phyloP scores from a whole-genome alignment of 768 basidiomycete species.

The Suillus bovinus region DNA sequence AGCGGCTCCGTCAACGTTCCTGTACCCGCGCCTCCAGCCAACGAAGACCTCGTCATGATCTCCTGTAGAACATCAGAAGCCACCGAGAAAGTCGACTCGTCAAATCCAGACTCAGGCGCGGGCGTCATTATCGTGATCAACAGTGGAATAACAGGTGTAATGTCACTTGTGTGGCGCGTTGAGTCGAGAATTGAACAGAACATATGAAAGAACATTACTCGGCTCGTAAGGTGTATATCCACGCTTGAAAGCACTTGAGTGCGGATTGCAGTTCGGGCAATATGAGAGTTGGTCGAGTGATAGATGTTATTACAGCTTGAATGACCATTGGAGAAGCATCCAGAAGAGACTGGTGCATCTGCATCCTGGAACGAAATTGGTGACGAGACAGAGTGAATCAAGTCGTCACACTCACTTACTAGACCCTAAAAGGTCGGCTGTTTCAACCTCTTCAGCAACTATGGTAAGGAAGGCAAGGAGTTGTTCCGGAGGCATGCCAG shows the following conservation, averaged over 20 bases:
- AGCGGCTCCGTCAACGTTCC: slow-evolving; percentile 82
- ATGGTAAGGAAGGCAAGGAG: slow-evolving; percentile 80
- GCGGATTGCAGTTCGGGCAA: slow-evolving; percentile 61
- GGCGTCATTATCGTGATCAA: slow-evolving; percentile 51
- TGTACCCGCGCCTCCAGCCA: slow-evolving; percentile 68
- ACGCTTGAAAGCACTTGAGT: slow-evolving; percentile 79
- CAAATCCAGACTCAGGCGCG: slow-evolving; percentile 34
- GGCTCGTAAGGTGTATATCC: slow-evolving; percentile 70
- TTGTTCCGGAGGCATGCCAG: slow-evolving; percentile 57
- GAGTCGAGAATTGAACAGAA: not conserved
- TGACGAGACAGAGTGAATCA: slow-evolving; percentile 1
- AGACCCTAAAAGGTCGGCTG: slow-evolving; percentile 71
- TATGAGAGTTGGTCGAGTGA: slow-evolving; percentile 42
- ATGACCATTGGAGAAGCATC: slow-evolving; percentile 73
- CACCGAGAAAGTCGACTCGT: slow-evolving; percentile 57
- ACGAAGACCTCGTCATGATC: slow-evolving; percentile 70
- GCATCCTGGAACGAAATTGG: slow-evolving; percentile 43
- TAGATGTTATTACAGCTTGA: slow-evolving; percentile 61
- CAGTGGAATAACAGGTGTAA: slow-evolving; percentile 68
- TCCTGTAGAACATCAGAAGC: slow-evolving; percentile 77
- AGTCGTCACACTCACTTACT: slow-evolving; percentile 57
- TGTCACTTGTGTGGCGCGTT: slow-evolving; percentile 45
- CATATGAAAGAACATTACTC: slow-evolving; percentile 46
- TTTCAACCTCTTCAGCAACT: slow-evolving; percentile 78
- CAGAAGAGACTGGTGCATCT: slow-evolving; percentile 63